Base-by-base conservation (phyloP, 306 rosid genomes). In the Canavalia ensiformis region DNA sequence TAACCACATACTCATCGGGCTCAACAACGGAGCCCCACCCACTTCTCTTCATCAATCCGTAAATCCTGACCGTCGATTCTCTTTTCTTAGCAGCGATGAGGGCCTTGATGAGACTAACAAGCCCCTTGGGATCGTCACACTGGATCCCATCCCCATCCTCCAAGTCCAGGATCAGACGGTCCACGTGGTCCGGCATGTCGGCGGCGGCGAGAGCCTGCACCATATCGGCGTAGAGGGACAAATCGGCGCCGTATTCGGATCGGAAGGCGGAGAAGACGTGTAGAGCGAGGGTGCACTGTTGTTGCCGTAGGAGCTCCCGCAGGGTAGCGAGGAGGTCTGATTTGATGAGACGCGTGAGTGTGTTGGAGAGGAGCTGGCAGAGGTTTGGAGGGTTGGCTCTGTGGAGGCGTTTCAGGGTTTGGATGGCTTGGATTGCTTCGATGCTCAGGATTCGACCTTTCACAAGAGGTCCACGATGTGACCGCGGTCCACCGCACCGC, bases 371-470 rank as follows among this genome's bases (percentile, higher is more conserved):
- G 13, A 69, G 73, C 13, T 68, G 10, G n/a, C 82, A 3, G 35
- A 82, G 69, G 76, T 85, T 68, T 1, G 83, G 35, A 0, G 91
- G 89, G 69, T 88, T 81, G 76, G 92, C 87, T 86, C 87, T 85
- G 41, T 88, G 82, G n/a, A 89, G 69, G 18, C 98, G 94, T 76
- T 95, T 95, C 4, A 93, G 88, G 80, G 97, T 33, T 90, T 95
- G 99, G 13, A 91, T 88, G 47, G 97, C 97, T 86, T 91, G 97
- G 90, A 95, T 95, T 60, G 99, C 99, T 84, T 95, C 99, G 79
- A 87, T 95, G 91, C 97, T 93, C 33, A 95, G 90, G 76, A 82
- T 76, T 18, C 99, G 91, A 34, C 94, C 99, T 84, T 88, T 93
- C 13, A 95, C 67, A 18, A 95, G 83, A 0, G 97, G 99, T 59